Evolutionary conservation across 345 rosid genomes (phyloP).

Genomic region (Passiflora organensis): DNA sequence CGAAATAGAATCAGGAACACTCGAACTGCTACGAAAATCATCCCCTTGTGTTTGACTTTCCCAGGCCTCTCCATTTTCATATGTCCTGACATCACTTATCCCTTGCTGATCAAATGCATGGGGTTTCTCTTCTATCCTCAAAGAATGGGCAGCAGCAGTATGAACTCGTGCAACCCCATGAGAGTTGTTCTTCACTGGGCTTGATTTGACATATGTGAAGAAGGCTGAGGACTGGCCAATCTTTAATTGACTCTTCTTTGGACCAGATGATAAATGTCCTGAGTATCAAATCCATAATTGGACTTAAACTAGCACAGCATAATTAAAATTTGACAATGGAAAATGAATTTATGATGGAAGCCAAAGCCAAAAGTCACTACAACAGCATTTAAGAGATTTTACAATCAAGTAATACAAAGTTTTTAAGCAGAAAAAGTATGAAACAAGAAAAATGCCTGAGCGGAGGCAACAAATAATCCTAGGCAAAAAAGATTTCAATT

Average conservation of each 20-base stretch:
- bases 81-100: conserved; percentile 29
- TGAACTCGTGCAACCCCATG: conserved; percentile 19
- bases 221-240: conserved; percentile 94
- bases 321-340: neutral
- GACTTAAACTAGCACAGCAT: neutral
- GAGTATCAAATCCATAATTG: conserved; percentile 16
- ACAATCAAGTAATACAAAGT: too few species aligned
- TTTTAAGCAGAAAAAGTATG: too few species aligned
- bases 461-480: too few species aligned
- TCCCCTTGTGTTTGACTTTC: conserved; percentile 53
- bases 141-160: conserved; percentile 15
- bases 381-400: too few species aligned
- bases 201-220: conserved; percentile 81
- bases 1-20: conserved; percentile 50
- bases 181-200: conserved; percentile 30
- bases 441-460: too few species aligned
- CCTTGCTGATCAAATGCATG: conserved; percentile 27
- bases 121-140: conserved; percentile 33
- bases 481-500: too few species aligned
- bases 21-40: conserved; percentile 49
- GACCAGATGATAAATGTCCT: conserved; percentile 63
- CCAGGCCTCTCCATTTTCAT: conserved; percentile 46
- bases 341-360: neutral
- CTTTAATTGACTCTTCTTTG: conserved; percentile 71
- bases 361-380: too few species aligned